These are phyloP conservation scores for Hemerocallis citrina DNA, from an alignment of 106 monocot genomes.

Conservation along the genomic window DNA sequence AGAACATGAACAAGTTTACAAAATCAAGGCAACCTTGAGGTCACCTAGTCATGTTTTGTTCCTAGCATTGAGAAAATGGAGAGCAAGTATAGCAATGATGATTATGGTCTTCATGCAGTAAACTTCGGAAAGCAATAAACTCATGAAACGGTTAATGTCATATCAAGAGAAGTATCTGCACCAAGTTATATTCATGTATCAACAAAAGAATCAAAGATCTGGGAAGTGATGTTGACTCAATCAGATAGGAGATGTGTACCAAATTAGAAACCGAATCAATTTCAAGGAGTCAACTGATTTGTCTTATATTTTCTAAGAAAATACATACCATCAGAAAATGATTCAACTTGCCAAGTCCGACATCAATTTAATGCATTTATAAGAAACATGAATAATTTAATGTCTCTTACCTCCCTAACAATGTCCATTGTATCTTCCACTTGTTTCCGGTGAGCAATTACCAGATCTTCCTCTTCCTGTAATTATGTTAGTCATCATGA, in stretches of 20 bases:
- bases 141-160: too few species aligned
- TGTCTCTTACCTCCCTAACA: slow-evolving; percentile 57
- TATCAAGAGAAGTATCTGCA: too few species aligned
- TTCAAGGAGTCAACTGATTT: not conserved
- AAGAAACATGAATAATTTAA: slow-evolving; percentile 1
- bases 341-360: not conserved
- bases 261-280: not conserved
- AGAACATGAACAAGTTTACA: too few species aligned
- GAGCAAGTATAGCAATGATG: too few species aligned
- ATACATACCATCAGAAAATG: not conserved
- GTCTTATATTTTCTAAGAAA: not conserved
- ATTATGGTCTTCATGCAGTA: too few species aligned
- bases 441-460: slow-evolving; percentile 73
- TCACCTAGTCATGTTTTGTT: too few species aligned
- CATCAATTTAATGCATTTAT: not conserved
- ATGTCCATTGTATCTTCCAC: slow-evolving; percentile 88
- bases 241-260: not conserved
- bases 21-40: too few species aligned
- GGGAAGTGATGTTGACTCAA: not conserved
- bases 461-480: slow-evolving; percentile 94
- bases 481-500: not conserved
- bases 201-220: too few species aligned
- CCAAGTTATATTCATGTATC: too few species aligned
- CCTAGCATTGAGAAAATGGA: too few species aligned
- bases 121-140: too few species aligned